Base-by-base conservation (phyloP, 176 grass and related monocot genomes). In the Lolium rigidum region DNA sequence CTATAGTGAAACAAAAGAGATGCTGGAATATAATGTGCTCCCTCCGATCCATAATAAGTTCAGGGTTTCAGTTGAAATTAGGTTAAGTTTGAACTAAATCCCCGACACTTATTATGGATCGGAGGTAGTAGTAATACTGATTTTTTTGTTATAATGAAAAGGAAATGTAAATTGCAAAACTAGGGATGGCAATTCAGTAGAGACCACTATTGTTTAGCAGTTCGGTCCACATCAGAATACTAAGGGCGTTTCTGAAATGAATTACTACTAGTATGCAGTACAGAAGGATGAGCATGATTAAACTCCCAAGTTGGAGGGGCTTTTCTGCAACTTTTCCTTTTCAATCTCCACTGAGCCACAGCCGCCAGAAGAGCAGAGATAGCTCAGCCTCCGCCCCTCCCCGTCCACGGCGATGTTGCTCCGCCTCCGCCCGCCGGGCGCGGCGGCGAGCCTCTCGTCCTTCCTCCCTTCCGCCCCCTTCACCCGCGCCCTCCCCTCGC, bases 371-470 rank as follows among this genome's bases (percentile, higher is more conserved):
- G 80, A 38, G 35, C 43, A 49, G n/a, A 57, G 79, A 79, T 43
- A 58, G 75, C 82, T 67, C 81, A 4, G 17, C 18, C 57, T 25
- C 67, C 10, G 2, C 46, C 49, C 44, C 54, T 28, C 25, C 2
- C 31, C 54, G 1, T 49, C 24, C 2, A 44, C 50, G 65, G 70
- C 58, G 25, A 93, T 95, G 94, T 79, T 93, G 77, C 89, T 89
- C 65, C 91, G 94, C 89, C 80, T 91, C 62, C 87, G 86, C 57
- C 84, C 84, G 71, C 83, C 79, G 80, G 76, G 78, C 82, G 28
- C 79, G 14, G 70, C 83, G 8, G 72, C 76, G 37, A 80, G 83
- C 46, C 37, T 92, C 68, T 63, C 85, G 0, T 78, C 60, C 10
- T 73, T 92, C 43, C 25, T 79, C 61, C 62, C 81, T 21, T 82